Evolutionary conservation across 75 land plant species (phyloP), one percentile per base, ranked within the genome.

Genomic region (Larix kaempferi): DNA sequence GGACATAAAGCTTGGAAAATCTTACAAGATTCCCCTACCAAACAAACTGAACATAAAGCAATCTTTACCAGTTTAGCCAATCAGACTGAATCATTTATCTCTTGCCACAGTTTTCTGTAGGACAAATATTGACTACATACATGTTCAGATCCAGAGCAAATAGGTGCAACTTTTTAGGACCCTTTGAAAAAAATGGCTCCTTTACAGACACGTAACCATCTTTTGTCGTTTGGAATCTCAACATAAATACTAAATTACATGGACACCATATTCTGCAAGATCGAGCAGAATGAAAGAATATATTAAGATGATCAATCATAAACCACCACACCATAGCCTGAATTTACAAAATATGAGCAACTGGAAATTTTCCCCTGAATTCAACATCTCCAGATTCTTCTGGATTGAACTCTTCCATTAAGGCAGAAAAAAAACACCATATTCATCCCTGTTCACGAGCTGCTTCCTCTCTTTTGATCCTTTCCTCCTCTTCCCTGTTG

Each of bases 41-140:
- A 49, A 49, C n/a, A 49, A 49, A 49, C 11, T 10, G 12, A 49
- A 49, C 54, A 49, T 44, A 49, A 49, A 49, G 54, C 12, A 49
- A 49, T 49, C 54, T 49, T 49, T 10, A 49, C 11, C 11, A 10
- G 54, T 49, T 10, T 49, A 49, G 54, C 54, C 54, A 39, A 39
- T 39, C 41, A 8, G 52, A 69, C 13, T 19, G 52, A 69, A 19
- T 22, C 52, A 69, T 21, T 19, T 15, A 35, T 19, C 19, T n/a
- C 72, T 69, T 69, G 13, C 72, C n/a, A 21, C 37, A 69, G 52
- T 21, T 69, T 69, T 69, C n/a, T 41, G 49, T 35, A 41, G 23
- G n/a, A 44, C 49, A 41, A 44, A 67, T 6, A 64, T 10, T 64
- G 17, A 64, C 15, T 64, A 19, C 19, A 67, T 67, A 67, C n/a